Base-by-base conservation (phyloP, 1,139 yeast species). In the Scheffersomyces quercinus region DNA sequence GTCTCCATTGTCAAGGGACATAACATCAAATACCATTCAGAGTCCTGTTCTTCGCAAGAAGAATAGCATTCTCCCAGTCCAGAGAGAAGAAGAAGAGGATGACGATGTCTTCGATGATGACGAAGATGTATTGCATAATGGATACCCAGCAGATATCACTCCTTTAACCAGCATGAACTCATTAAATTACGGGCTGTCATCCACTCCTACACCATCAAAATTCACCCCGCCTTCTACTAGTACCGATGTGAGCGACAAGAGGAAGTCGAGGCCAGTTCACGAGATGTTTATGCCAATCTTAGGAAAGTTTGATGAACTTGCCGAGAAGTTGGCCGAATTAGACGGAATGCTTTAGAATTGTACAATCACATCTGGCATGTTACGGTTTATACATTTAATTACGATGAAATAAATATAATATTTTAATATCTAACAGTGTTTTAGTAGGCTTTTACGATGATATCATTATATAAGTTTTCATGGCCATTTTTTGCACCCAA, bases 251-350 rank as follows among this genome's bases (percentile, higher is more conserved):
- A 39, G 39, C 13, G 57, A 51, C 12, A 52, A 58, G 43, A 47
- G 73, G 14, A 65, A 68, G 44, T 60, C 65, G 44, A 65, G 64
- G 51, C 73, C 75, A 2, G 72, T 71, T 14, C 67, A 68, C 26
- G 67, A 66, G 30, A 64, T 79, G 48, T 81, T 79, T 59, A 63
- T 70, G 50, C 82, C 82, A 2, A 63, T 81, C 6, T 63, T 80
- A 40, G 64, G 64, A 12, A 74, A 71, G 51, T 70, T 81, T 51
- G 80, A 79, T 45, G 68, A 65, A 41, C 60, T 81, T 38, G 76
- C 77, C 1, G 75, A 70, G 42, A 70, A 68, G 52, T 61, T 73
- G 49, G 77, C 77, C 0, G 75, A 70, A 54, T 58, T 73, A 33
- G 76, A 73, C 49, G 71, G 45, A 7, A 59, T 47, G 56, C 47